Evolutionary conservation across 176 grass and related monocot genomes (phyloP), one percentile per base, ranked within the genome.

Genomic region (Tuctoria greenei): DNA sequence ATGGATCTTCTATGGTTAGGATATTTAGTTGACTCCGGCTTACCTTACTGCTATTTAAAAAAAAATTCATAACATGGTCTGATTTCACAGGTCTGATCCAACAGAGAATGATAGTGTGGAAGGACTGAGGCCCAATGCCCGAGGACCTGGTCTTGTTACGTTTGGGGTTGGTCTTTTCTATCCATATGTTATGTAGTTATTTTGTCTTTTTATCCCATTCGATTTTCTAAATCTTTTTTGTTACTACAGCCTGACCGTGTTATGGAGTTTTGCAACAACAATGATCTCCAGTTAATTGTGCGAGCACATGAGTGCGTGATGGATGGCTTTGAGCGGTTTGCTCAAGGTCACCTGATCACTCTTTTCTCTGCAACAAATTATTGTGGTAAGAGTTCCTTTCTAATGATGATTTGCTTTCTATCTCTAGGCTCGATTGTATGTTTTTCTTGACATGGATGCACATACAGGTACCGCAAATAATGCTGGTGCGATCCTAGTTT

Each of bases 331-430:
- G 96, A 99, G 68, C 96, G 96, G 14, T 99, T 99, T 86, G 96
- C 96, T 92, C 96, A 99, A 78, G 96, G 96, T 26, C 96, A 95
- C 80, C 86, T 99, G 80, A 99, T 99, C 37, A 99, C 96, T 81
- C 96, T 99, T 67, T 99, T 99, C 77, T 99, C 96, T 28, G 96
- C 96, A 36, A 99, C 96, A 79, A 99, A 99, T 88, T 99, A 99
- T 79, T 99, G 96, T 2, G 96, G 96, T 99, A 75, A 85, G 79
- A 27, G 61, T 80, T 8, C 67, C 9, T 81, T 40, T 40, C 55
- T 63, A 13, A 13, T 26, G 11, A 73, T n/a, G 8, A 64, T 84
- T 0, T 76, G 3, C 17, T 80, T 44, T 64, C 5, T 47, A 39
- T 67, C 23, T 66, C 1, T 50, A 70, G 12, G 24, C 37, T 76